Evolutionary conservation across 2,329 filamentous ascomycete genomes (phyloP).

Genomic region (Hymenoscyphus occultus): DNA sequence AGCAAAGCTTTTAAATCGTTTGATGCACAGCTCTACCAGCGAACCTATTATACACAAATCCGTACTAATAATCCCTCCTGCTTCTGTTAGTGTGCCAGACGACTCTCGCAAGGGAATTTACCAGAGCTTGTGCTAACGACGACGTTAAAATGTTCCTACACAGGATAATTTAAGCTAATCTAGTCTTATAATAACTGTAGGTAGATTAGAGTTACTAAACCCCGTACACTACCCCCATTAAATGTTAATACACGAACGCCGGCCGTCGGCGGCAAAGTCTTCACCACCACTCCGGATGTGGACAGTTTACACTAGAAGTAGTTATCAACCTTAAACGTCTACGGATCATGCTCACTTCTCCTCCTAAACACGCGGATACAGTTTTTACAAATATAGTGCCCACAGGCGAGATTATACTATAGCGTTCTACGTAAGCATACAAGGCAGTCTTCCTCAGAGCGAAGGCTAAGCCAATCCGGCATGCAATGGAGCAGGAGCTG

Average conservation of each 20-base stretch:
- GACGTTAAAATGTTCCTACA: constrained; percentile 14
- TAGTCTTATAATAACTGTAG: neutral
- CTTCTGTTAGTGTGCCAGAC: neutral
- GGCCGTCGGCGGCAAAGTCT: constrained; percentile 2
- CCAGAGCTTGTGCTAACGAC: constrained; percentile 14
- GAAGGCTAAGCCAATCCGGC: neutral
- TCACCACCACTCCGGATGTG: neutral
- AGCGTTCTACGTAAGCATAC: neutral
- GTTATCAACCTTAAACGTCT: constrained; percentile 5
- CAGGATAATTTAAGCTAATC: constrained; percentile 8
- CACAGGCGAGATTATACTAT: neutral
- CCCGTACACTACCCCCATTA: constrained; percentile 14
- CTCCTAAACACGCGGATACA: constrained; percentile 4
- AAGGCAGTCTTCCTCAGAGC: constrained; percentile 3
- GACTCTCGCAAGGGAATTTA: neutral
- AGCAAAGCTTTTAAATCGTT: constrained; percentile 9
- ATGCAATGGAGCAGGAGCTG: neutral
- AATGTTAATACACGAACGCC: constrained; percentile 10
- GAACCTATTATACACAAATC: constrained; percentile 6
- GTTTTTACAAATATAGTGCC: constrained; percentile 5
- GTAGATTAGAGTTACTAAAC: neutral
- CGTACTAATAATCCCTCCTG: constrained; percentile 12
- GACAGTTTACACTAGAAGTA: neutral
- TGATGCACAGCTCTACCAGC: constrained; percentile 3
- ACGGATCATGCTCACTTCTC: constrained; percentile 1